Conservation (phyloP, 1,139 yeast genomes). For the Blastobotrys malaysiensis region DNA sequence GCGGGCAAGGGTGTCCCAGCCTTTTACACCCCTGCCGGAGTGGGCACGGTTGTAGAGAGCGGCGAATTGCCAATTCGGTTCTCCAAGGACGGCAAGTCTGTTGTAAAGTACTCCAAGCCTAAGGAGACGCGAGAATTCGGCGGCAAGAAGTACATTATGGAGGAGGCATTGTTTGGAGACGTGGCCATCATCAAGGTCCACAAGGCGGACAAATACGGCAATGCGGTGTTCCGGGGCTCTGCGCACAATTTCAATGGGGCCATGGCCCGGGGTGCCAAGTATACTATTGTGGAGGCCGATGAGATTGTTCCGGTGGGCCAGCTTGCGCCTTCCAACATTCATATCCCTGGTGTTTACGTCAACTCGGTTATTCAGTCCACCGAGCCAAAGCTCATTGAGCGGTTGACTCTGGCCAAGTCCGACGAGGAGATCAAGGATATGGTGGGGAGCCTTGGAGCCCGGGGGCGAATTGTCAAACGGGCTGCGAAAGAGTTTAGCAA, state of each 20-base stretch:
- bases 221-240: conserved; percentile 41
- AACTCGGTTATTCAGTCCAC: conserved; percentile 34
- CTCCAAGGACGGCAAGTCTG: conserved; percentile 33
- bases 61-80: conserved; percentile 45
- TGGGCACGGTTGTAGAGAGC: conserved; percentile 45
- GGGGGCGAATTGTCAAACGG: conserved; percentile 38
- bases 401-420: conserved; percentile 23
- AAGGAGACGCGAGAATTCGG: conserved; percentile 37
- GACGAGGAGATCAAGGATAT: conserved; percentile 15
- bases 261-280: conserved; percentile 39
- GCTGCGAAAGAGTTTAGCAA: conserved; percentile 41
- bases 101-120: conserved; percentile 34
- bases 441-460: conserved; percentile 17
- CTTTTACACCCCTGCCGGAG: conserved; percentile 47
- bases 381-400: conserved; percentile 39
- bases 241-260: conserved; percentile 41
- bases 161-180: conserved; percentile 40
- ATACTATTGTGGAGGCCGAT: conserved; percentile 43
- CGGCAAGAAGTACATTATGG: conserved; percentile 38
- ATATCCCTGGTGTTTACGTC: conserved; percentile 40
- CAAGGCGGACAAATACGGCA: conserved; percentile 40
- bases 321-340: conserved; percentile 39
- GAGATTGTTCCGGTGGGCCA: conserved; percentile 41
- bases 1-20: conserved; percentile 49
- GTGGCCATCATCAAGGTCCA: conserved; percentile 40